These are phyloP conservation scores for Parmelia sp. DNA, from an alignment of 495 filamentous ascomycete species.

Conservation along the genomic window DNA sequence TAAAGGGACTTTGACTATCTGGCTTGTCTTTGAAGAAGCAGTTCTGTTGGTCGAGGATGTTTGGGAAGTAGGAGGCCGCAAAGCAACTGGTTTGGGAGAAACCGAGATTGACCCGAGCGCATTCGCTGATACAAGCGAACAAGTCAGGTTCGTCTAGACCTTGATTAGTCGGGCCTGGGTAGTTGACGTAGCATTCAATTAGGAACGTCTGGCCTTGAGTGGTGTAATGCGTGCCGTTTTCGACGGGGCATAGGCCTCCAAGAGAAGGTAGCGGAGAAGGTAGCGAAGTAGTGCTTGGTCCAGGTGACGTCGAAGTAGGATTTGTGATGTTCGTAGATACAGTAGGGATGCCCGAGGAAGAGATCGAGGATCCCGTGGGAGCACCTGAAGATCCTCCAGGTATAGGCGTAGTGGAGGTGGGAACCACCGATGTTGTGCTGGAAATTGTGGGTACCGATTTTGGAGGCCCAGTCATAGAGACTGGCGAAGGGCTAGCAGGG, in stretches of 20 bases:
- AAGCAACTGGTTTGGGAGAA: conserved; percentile 18
- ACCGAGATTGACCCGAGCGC: conserved; percentile 15
- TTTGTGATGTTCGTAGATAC: background rate
- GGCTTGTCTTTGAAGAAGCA: conserved; percentile 12
- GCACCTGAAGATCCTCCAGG: background rate
- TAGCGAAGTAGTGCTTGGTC: background rate
- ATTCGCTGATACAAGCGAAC: conserved; percentile 15
- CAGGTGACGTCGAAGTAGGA: background rate
- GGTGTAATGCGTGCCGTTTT: conserved; percentile 15
- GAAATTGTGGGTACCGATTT: background rate
- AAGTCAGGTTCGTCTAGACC: conserved; percentile 14
- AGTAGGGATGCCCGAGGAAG: background rate
- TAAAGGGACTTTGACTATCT: background rate
- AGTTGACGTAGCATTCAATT: conserved; percentile 16
- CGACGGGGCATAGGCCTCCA: conserved; percentile 11
- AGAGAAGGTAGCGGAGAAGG: background rate
- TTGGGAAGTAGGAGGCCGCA: conserved; percentile 14
- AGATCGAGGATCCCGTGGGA: background rate
- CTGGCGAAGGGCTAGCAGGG: background rate
- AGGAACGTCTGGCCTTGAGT: conserved; percentile 15
- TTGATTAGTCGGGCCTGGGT: conserved; percentile 10
- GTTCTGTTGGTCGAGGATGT: background rate
- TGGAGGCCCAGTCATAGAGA: background rate
- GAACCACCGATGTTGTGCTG: background rate
- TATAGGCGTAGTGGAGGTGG: background rate